Evolutionary conservation across 371 early-diverging fungal genomes (phyloP).

Genomic region (Mucor plumbeus): DNA sequence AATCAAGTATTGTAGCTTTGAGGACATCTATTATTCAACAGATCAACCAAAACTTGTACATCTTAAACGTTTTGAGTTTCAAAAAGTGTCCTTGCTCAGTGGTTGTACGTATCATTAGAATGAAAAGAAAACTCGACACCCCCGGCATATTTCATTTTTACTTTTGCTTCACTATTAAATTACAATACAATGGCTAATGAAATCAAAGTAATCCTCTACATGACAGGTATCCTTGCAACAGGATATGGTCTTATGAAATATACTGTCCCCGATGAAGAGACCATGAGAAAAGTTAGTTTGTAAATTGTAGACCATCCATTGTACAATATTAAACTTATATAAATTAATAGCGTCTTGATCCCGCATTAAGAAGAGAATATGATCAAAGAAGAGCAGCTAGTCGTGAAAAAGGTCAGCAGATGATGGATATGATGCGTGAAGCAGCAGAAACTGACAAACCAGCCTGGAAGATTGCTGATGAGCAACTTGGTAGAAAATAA

Average conservation of each 20-base stretch:
- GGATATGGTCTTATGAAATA: slow-evolving; percentile 52
- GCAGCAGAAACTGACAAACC: slow-evolving; percentile 47
- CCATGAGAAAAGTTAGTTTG: slow-evolving; percentile 43
- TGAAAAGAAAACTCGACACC: neutral
- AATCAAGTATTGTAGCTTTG: neutral
- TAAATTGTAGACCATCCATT: neutral
- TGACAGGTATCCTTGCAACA: slow-evolving; percentile 45
- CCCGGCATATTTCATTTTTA: slow-evolving; percentile 3
- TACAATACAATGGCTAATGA: slow-evolving; percentile 38
- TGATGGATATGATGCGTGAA: slow-evolving; percentile 48
- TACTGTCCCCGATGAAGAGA: slow-evolving; percentile 54
- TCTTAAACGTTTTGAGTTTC: neutral
- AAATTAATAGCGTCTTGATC: slow-evolving; percentile 37
- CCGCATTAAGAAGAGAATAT: slow-evolving; percentile 40
- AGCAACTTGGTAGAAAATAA: slow-evolving; percentile 15
- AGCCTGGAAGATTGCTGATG: slow-evolving; percentile 39
- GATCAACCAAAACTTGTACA: too few relatives aligned
- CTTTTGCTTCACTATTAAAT: neutral
- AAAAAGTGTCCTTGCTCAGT: neutral
- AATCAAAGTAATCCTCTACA: slow-evolving; percentile 45
- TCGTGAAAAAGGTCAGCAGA: slow-evolving; percentile 30
- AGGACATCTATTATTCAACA: neutral
- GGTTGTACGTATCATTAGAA: neutral
- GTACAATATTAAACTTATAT: neutral
- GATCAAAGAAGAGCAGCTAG: slow-evolving; percentile 31